phyloP scores from a whole-genome alignment of 768 basidiomycete genomes.

The Auriscalpium orientale region DNA sequence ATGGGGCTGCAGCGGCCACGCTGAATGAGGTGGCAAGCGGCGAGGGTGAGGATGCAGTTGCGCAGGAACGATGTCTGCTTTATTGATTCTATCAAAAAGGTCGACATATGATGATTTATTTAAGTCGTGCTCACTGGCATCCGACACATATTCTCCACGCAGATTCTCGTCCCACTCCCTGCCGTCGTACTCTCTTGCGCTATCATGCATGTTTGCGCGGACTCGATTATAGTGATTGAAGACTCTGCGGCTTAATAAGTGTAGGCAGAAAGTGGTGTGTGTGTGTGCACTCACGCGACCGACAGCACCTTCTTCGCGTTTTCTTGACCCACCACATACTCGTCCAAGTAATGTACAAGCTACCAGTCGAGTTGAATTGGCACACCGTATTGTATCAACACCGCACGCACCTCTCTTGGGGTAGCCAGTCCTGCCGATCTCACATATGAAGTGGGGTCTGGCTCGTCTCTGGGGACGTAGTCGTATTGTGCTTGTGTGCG shows the following conservation, averaged over 20 bases:
- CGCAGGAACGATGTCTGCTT: conserved; percentile 39
- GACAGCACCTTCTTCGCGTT: conserved; percentile 89
- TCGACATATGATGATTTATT: neutral
- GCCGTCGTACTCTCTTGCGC: conserved; percentile 30
- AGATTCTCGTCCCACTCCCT: conserved; percentile 22
- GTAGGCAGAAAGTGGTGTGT: neutral
- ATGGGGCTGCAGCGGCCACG: conserved; percentile 30
- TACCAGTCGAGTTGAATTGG: conserved; percentile 20
- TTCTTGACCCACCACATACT: conserved; percentile 89
- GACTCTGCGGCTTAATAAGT: conserved; percentile 41
- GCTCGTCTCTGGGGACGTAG: conserved; percentile 8
- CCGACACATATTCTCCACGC: conserved; percentile 24
- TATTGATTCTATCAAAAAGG: neutral
- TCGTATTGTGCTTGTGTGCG: conserved; percentile 16
- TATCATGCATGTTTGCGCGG: conserved; percentile 53
- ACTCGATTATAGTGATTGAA: conserved; percentile 95
- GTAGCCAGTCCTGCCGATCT: conserved; percentile 28
- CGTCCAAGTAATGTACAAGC: conserved; percentile 80
- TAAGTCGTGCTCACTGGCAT: neutral
- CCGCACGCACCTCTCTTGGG: conserved; percentile 37
- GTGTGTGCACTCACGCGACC: conserved; percentile 65
- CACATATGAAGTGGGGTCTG: conserved; percentile 2
- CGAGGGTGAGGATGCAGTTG: conserved; percentile 54
- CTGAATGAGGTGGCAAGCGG: conserved; percentile 1
- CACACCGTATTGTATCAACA: no score